These are phyloP conservation scores for Colletotrichum incanum DNA, from an alignment of 2,329 filamentous ascomycete species.

Conservation along the genomic window DNA sequence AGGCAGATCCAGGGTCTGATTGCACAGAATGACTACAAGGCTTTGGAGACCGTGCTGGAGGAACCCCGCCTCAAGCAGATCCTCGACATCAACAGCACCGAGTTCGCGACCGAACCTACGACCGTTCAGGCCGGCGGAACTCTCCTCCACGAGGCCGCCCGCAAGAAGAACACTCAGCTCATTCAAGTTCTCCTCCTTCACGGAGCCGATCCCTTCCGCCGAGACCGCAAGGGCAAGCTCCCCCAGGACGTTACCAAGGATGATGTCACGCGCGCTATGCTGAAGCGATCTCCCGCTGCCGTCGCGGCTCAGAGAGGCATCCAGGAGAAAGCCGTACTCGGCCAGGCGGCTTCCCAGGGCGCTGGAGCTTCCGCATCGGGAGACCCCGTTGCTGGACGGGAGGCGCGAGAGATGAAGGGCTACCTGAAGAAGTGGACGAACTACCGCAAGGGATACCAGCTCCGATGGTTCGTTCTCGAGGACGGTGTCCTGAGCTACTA, in stretches of 20 bases:
- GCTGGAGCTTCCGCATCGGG: conserved; percentile 67
- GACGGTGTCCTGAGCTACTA: conserved; percentile 99
- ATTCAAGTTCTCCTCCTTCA: conserved; percentile 94
- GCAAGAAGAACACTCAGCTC: conserved; percentile 87
- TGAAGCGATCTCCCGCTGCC: conserved; percentile 95
- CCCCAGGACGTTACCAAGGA: conserved; percentile 98
- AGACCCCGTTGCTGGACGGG: conserved; percentile 81
- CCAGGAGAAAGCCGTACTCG: conserved; percentile 96
- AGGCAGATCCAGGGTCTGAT: conserved; percentile 88
- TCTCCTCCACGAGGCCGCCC: conserved; percentile 91
- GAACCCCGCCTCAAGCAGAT: conserved; percentile 89
- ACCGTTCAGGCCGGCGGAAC: conserved; percentile 91
- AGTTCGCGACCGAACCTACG: conserved; percentile 85
- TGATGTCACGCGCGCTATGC: conserved; percentile 86
- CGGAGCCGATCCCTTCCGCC: conserved; percentile 94
- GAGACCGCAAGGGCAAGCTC: conserved; percentile 94
- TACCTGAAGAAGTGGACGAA: conserved; percentile 99
- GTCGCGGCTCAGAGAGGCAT: conserved; percentile 95
- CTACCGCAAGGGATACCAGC: conserved; percentile 96
- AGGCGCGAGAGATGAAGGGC: conserved; percentile 96
- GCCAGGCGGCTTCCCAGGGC: conserved; percentile 75
- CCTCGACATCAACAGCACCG: conserved; percentile 92
- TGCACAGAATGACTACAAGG: conserved; percentile 79
- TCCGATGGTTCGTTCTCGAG: conserved; percentile 97
- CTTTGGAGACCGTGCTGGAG: conserved; percentile 84